These are phyloP conservation scores for Penicillium sp. DNA, from an alignment of 2,329 filamentous ascomycete species.

Conservation along the genomic window DNA sequence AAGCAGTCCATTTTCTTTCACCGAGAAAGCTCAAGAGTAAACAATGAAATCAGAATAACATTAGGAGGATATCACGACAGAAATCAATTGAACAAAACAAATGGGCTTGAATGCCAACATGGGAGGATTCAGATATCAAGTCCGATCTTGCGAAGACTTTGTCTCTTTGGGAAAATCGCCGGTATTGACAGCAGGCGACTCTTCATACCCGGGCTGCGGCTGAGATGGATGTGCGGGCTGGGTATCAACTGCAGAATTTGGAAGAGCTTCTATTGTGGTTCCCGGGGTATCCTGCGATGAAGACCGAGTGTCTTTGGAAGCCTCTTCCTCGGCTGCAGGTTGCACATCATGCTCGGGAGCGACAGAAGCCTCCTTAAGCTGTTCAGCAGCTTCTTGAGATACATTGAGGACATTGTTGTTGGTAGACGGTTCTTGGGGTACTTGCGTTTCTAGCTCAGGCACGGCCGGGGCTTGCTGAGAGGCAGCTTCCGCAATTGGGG, in stretches of 20 bases:
- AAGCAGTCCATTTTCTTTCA: no score
- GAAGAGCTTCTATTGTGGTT: neutral
- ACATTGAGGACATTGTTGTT: neutral
- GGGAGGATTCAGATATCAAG: neutral
- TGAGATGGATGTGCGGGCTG: neutral
- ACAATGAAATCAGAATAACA: neutral
- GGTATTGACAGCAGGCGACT: neutral
- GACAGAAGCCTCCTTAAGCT: neutral
- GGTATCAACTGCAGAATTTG: neutral
- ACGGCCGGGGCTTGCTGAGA: neutral
- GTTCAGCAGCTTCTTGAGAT: neutral
- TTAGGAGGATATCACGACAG: neutral
- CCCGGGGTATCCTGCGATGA: neutral
- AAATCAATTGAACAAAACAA: neutral
- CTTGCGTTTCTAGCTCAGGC: neutral
- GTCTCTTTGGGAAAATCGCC: neutral
- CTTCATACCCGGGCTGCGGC: neutral
- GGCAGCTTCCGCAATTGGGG: neutral
- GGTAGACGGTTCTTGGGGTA: neutral
- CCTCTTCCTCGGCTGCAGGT: neutral
- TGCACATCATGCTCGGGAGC: neutral
- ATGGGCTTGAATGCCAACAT: neutral
- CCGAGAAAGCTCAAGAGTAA: no score
- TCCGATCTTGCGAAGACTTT: neutral
- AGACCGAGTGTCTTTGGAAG: no score